A percentile compares a stretch with the other conserved stretches of the same genome.
Evolutionary conservation across 2,329 filamentous ascomycete genomes (phyloP).

Genomic region (Pseudogymnoascus verrucosus): DNA sequence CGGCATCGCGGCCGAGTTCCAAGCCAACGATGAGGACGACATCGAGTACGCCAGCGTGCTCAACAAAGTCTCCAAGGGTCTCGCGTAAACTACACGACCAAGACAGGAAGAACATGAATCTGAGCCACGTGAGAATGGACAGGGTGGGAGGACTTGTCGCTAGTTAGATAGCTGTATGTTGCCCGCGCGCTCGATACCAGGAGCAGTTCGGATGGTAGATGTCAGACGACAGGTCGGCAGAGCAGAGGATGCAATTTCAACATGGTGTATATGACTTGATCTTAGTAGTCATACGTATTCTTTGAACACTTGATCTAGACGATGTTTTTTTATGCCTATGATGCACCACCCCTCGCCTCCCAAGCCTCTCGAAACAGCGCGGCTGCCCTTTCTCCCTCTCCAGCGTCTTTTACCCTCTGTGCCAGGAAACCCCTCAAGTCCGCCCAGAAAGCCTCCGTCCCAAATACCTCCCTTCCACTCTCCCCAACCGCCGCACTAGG

Average conservation of each 20-base stretch:
- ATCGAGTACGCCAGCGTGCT: constrained; percentile 70
- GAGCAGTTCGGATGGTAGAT: constrained; percentile 4
- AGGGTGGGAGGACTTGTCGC: constrained; percentile 14
- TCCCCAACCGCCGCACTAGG: constrained; percentile 36
- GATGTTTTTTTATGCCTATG: neutral
- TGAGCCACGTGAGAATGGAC: constrained; percentile 5
- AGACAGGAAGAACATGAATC: neutral
- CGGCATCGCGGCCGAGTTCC: constrained; percentile 67
- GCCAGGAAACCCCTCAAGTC: constrained; percentile 76
- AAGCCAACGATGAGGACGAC: constrained; percentile 78
- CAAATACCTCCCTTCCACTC: constrained; percentile 51
- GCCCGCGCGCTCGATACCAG: constrained; percentile 3
- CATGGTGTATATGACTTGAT: constrained; percentile 4
- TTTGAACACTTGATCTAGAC: neutral
- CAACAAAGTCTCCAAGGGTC: constrained; percentile 55
- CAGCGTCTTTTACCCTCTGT: constrained; percentile 68
- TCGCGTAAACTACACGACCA: constrained; percentile 33
- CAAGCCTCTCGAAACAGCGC: constrained; percentile 64
- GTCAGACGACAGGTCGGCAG: constrained; percentile 4
- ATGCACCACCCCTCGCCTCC: constrained; percentile 33
- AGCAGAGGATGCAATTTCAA: constrained; percentile 2
- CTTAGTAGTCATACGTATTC: neutral
- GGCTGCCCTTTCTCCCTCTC: constrained; percentile 54
- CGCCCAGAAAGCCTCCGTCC: constrained; percentile 72
- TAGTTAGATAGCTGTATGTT: constrained; percentile 2